Base-by-base conservation (phyloP, 23 red algal genomes). In the Chondrus crispus region DNA sequence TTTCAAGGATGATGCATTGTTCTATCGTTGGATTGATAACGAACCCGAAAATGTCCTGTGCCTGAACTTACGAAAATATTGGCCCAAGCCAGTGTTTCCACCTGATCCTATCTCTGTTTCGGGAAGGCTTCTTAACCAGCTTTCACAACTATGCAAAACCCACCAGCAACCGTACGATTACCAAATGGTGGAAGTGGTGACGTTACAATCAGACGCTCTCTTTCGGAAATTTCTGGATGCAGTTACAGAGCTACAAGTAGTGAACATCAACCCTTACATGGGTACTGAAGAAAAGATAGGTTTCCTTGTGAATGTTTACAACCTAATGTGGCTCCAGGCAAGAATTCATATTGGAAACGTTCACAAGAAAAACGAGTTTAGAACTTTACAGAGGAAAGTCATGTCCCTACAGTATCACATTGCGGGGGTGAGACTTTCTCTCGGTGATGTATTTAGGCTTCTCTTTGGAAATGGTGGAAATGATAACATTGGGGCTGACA, bases 251-350 rank as follows among this genome's bases (percentile, higher is more conserved):
- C 47, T 93, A 38, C 90, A 93, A 42, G 66, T 62, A 44, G 80
- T 72, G 58, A 43, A 46, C 44, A 28, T 85, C 1, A 10, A 44
- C 42, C 64, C 46, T 2, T 43, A 12, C 7, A 71, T 93, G 63
- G 33, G 58, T 36, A 77, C 38, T 55, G 91, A 94, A 35, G 88
- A 98, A 14, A 89, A 71, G 42, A 70, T 98, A 60, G 83, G 75
- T 52, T 98, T 98, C 73, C 95, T 98, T 77, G 80, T 93, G n/a
- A 98, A 98, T 73, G 50, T 98, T 49, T 94, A 95, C 82, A 95
- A 98, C 64, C 68, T 93, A 72, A 73, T 98, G 32, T 93, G 88
- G 68, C 89, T 98, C 22, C 96, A 98, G 7, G 88, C 86, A 2
- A 87, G 92, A 68, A 87, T 95, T 43, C 57, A 76, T 42, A 85